Evolutionary conservation across 345 rosid species (phyloP).

Genomic region (Raphanus sativus): DNA sequence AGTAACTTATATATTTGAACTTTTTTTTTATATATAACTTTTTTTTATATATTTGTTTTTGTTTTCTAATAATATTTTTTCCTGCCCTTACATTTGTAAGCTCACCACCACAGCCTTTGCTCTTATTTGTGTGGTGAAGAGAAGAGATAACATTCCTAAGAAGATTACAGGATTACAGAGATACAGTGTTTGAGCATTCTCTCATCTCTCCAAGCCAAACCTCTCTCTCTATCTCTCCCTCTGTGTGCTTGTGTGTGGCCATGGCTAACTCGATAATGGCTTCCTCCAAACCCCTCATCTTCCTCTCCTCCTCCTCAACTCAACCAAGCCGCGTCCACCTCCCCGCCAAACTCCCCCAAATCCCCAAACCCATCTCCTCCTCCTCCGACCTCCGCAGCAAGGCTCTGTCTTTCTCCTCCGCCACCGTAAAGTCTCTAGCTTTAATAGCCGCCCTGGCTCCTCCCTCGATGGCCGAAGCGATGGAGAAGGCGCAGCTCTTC

Average conservation of each 20-base stretch:
- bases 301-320: conserved; percentile 43
- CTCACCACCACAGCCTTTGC: conserved; percentile 34
- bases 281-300: conserved; percentile 50
- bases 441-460: conserved; percentile 63
- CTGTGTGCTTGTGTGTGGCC: conserved; percentile 15
- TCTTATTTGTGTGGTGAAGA: conserved; percentile 71
- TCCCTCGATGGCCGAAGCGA: conserved; percentile 74
- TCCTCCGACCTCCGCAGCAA: conserved; percentile 37
- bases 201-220: conserved; percentile 10
- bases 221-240: neutral
- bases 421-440: conserved; percentile 62
- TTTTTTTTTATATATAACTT: too few relatives aligned
- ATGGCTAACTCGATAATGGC: conserved; percentile 89
- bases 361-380: conserved; percentile 38
- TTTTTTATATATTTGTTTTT: neutral
- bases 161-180: conserved; percentile 3
- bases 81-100: neutral
- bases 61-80: neutral
- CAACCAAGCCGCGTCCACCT: conserved; percentile 35
- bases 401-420: conserved; percentile 41
- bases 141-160: conserved; percentile 48
- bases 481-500: conserved; percentile 90
- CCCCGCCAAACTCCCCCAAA: conserved; percentile 17
- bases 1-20: neutral
- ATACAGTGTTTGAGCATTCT: conserved; percentile 23